Evolutionary conservation across 441 rosid species (phyloP).

Genomic region (Erodium trifolium): DNA sequence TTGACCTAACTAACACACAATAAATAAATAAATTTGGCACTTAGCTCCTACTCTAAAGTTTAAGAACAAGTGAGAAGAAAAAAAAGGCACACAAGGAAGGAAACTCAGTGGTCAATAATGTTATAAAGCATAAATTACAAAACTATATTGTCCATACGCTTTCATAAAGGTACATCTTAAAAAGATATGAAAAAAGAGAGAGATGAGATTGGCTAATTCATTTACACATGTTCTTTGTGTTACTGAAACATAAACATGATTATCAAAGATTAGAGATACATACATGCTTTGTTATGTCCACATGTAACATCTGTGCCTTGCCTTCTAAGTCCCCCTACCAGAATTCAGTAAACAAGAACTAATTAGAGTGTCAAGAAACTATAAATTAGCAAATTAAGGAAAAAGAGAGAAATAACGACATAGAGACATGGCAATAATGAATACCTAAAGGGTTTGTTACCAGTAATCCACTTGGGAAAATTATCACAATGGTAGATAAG

Average conservation of each 20-base stretch:
- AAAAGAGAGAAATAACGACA: background rate
- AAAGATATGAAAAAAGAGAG: background rate
- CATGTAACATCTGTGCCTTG: constrained; percentile 55
- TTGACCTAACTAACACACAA: background rate
- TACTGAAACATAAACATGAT: background rate
- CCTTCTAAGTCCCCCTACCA: constrained; percentile 64
- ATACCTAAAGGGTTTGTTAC: background rate
- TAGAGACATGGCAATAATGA: background rate
- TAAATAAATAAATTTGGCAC: background rate
- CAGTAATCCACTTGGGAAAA: background rate
- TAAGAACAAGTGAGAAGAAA: background rate
- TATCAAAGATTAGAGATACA: constrained; percentile 22
- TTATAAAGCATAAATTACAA: no score
- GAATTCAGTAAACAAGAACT: constrained; percentile 11
- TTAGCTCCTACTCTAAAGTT: background rate
- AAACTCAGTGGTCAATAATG: background rate
- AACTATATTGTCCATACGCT: no score
- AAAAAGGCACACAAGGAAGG: background rate
- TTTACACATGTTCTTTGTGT: background rate
- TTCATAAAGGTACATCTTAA: background rate
- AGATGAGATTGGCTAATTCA: background rate
- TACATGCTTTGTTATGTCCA: constrained; percentile 76
- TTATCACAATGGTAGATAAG: background rate
- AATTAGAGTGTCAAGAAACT: background rate
- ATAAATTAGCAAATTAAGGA: background rate